Base-by-base conservation (phyloP, 306 rosid species). In the Quercus cerris region DNA sequence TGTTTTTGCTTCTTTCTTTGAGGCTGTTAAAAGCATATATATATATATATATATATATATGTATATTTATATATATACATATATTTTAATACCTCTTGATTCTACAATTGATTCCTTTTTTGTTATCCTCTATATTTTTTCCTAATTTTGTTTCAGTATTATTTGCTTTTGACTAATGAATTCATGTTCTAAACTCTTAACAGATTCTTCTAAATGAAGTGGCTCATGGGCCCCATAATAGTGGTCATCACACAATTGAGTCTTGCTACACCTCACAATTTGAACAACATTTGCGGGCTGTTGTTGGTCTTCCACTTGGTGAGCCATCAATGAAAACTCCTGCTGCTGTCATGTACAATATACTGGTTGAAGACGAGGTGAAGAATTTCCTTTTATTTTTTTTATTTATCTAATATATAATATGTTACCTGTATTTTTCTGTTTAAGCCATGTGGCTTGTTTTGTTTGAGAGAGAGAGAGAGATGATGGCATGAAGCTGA, bases 301-400 rank as follows among this genome's bases (percentile, higher is more conserved):
- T 91, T 82, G 89, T 90, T 83, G 99, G 99, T 77, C 96, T 95
- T 81, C 98, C 99, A 66, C 99, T 91, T 82, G 98, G 99, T n/a
- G 93, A 91, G 84, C 88, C 98, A 76, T 93, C 97, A 66, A 83
- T 95, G 99, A 93, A 89, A 82, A 75, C 91, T 69, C 86, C 91
- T 11, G 99, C 99, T 33, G 97, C 98, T 58, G 67, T 93, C 75
- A 93, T 93, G 99, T 93, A 89, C 76, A 95, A 95, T 82, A 78
- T 95, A 83, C 86, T 95, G 69, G 99, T 94, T 38, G 97, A 93
- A 95, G 94, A 89, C 75, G 97, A 90, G 94, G 98, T 91, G 70
- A 86, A 38, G 28, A 20, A 72, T 77, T 44, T 71, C 19, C 25
- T 20, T 71, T 46, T 58, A 17, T 25, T 20, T 49, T 49, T 63